Percentiles rank a stretch among this genome's conserved stretches.
Evolutionary conservation across 306 rosid genomes (phyloP).

Genomic region (Luffa acutangula): DNA sequence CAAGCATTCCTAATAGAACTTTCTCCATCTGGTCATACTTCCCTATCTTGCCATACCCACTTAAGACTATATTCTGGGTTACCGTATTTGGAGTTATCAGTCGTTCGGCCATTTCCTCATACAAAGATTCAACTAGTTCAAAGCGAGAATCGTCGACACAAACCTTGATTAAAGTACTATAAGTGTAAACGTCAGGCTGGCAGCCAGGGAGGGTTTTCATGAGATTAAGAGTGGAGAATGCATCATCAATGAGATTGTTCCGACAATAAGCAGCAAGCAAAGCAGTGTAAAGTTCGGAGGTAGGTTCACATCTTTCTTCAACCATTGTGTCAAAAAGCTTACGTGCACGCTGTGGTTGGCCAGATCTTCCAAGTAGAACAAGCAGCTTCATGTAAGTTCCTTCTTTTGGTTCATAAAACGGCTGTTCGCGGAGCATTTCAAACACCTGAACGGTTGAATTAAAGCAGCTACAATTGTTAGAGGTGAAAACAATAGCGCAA

Average conservation of each 20-base stretch:
- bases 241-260: constrained; percentile 58
- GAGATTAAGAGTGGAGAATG: constrained; percentile 46
- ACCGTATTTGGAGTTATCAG: constrained; percentile 62
- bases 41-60: constrained; percentile 88
- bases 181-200: constrained; percentile 93
- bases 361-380: constrained; percentile 72
- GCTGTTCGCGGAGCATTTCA: constrained; percentile 83
- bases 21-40: constrained; percentile 87
- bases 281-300: constrained; percentile 80
- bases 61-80: constrained; percentile 80
- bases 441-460: constrained; percentile 42
- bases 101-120: constrained; percentile 67
- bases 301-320: constrained; percentile 66
- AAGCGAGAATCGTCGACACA: constrained; percentile 64
- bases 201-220: constrained; percentile 78
- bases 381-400: constrained; percentile 92
- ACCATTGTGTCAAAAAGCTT: constrained; percentile 66
- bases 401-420: constrained; percentile 85
- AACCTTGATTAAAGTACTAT: constrained; percentile 68
- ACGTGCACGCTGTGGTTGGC: constrained; percentile 64
- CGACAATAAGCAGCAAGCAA: constrained; percentile 74
- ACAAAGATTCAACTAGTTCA: constrained; percentile 59
- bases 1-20: constrained; percentile 74
- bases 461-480: neutral
- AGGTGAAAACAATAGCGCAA: neutral